Base-by-base conservation (phyloP, 1,139 yeast species). In the Hemisphaericaspora xylanilytica region DNA sequence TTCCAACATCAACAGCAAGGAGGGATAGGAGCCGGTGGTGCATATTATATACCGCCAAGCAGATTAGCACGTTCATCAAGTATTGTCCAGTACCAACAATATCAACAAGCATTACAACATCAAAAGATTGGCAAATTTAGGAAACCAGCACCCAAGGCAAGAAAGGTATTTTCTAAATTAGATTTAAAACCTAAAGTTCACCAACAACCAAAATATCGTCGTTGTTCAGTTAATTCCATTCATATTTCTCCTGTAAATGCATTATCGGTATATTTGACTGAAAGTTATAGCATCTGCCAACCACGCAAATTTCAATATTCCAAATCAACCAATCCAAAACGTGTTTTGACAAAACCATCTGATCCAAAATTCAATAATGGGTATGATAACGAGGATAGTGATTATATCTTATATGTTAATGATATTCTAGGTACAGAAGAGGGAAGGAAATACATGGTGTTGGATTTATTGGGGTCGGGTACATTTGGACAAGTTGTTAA, bases 401-500 rank as follows among this genome's bases (percentile, higher is more conserved):
- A 94, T 63, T 92, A 90, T 57, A 90, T 94, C 42, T 65, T 94
- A 21, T 90, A 90, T 51, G 98, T 94, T 12, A 92, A 94, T 59
- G 98, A 94, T 57, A 83, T 92, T 14, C 66, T 94, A 35, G 98
- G 98, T 2, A 74, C 80, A 2, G 94, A 88, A 55, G 96, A 88
- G 50, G 90, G 89, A 40, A 71, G 92, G 41, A 83, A 87, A 56
- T 90, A 90, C 57, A 73, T 92, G 53, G 97, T 94, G 3, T 66
- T 92, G 46, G 97, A 92, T 61, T 75, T 92, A 17, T 65, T 94
- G 33, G 99, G 99, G 0, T 92, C 90, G 48, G 99, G 99, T 3
- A 90, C 98, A 0, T 92, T 94, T 72, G 98, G 98, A 4, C 99
- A 92, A 62, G 99, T 94, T 39, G 97, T 90, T 25, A 92, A 92